Conservation (phyloP, 2,329 filamentous ascomycete genomes). For the Fusarium torulosum region DNA sequence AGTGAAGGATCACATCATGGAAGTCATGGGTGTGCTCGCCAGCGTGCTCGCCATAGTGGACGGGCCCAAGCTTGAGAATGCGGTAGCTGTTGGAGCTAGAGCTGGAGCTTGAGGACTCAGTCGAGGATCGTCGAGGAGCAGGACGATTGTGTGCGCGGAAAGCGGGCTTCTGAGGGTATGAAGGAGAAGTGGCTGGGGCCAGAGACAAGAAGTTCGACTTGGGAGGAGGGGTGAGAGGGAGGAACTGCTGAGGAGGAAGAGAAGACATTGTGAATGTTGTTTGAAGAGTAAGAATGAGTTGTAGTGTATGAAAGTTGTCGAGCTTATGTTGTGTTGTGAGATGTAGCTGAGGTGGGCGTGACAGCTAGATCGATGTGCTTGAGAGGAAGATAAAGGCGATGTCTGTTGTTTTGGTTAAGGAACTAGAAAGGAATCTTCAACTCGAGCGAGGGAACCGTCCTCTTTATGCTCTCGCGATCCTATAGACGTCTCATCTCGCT, state of each 20-base stretch:
- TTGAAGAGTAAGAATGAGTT: neutral
- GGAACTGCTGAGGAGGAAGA: slow-evolving; percentile 48
- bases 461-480: slow-evolving; percentile 47
- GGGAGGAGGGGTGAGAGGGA: slow-evolving; percentile 44
- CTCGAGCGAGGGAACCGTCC: slow-evolving; percentile 44
- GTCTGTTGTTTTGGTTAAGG: slow-evolving; percentile 37
- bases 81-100: slow-evolving; percentile 56
- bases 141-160: slow-evolving; percentile 46
- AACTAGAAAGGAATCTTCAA: slow-evolving; percentile 15
- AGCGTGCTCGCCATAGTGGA: slow-evolving; percentile 72
- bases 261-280: slow-evolving; percentile 41
- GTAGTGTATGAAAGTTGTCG: slow-evolving; percentile 9
- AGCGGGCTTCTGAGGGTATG: slow-evolving; percentile 63
- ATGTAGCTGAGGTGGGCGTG: slow-evolving; percentile 45
- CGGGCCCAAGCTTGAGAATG: slow-evolving; percentile 74
- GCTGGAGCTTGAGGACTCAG: slow-evolving; percentile 50
- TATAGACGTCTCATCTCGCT: slow-evolving; percentile 30
- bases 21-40: slow-evolving; percentile 70
- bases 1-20: slow-evolving; percentile 61
- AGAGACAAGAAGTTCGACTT: slow-evolving; percentile 65
- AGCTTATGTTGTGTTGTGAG: slow-evolving; percentile 17
- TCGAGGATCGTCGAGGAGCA: slow-evolving; percentile 62
- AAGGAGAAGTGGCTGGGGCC: slow-evolving; percentile 69
- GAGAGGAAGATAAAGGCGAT: slow-evolving; percentile 24
- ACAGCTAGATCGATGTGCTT: slow-evolving; percentile 37